phyloP scores from a whole-genome alignment of 2,329 filamentous ascomycete genomes.

The Calonectria hawksworthii region DNA sequence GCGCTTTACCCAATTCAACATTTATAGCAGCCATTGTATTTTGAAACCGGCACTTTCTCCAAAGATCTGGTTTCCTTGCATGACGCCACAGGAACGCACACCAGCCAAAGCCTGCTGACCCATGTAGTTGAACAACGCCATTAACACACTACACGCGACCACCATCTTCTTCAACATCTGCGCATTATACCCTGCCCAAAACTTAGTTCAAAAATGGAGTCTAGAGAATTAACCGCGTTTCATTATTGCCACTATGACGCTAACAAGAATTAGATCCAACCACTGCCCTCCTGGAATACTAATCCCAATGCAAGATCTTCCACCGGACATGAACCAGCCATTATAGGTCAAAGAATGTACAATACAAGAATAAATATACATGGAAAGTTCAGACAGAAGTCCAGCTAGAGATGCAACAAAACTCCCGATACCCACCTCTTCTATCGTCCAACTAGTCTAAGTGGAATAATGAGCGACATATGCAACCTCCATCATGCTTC shows the following conservation, averaged over 20 bases:
- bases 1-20: not conserved
- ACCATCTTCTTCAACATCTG: not conserved
- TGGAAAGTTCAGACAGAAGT: not conserved
- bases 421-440: not conserved
- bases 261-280: not conserved
- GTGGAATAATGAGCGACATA: constrained; percentile 58
- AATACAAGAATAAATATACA: not conserved
- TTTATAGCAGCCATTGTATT: not conserved
- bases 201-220: no score
- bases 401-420: no score
- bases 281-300: not conserved
- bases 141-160: not conserved
- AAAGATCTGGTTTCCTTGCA: not conserved
- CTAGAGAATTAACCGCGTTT: not conserved
- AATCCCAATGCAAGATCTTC: not conserved
- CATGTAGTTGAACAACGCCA: not conserved
- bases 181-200: not conserved
- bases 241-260: not conserved
- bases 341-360: not conserved
- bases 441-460: not conserved
- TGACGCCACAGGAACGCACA: not conserved
- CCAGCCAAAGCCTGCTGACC: not conserved
- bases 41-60: not conserved
- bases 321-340: not conserved
- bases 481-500: constrained; percentile 62